Conservation (phyloP, 2,329 filamentous ascomycete species). For the Verticillium alfalfae region DNA sequence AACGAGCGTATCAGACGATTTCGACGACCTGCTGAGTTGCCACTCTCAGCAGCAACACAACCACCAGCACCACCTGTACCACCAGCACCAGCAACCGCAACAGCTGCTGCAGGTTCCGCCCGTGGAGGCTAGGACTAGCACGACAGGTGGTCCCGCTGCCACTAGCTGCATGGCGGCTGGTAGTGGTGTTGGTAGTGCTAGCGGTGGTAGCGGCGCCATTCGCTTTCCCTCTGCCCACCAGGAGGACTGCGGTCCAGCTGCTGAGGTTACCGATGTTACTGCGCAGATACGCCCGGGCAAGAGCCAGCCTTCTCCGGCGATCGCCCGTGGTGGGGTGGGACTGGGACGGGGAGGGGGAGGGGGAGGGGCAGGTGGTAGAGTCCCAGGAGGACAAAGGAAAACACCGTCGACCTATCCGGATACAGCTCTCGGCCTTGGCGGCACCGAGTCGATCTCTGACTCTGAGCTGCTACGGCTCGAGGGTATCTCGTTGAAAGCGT, state of each 20-base stretch:
- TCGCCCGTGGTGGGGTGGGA: conserved; percentile 3
- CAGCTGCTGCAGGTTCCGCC: conserved; percentile 1
- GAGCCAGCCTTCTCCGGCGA: conserved; percentile 9
- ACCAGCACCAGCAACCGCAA: background rate
- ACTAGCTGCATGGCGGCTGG: background rate
- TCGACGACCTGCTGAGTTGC: conserved; percentile 10
- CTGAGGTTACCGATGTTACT: background rate
- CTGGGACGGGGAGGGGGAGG: background rate
- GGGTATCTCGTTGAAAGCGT: conserved; percentile 36
- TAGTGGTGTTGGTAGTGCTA: conserved; percentile 3
- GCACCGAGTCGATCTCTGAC: conserved; percentile 35
- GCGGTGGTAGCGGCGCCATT: background rate
- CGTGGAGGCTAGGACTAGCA: conserved; percentile 9
- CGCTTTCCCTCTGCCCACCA: background rate
- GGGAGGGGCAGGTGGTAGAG: background rate
- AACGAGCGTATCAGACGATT: conserved; percentile 12
- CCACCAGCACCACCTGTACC: background rate
- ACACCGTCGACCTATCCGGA: conserved; percentile 11
- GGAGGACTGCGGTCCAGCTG: background rate
- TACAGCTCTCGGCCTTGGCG: conserved; percentile 7
- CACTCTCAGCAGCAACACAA: conserved; percentile 3
- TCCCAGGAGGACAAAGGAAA: conserved; percentile 11
- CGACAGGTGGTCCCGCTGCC: conserved; percentile 11
- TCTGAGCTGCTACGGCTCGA: conserved; percentile 40
- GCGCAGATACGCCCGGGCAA: background rate